A percentile compares a stretch with the other conserved stretches of the same genome.
phyloP scores from a whole-genome alignment of 179 eudicot genomes.

The Camellia oleifera region DNA sequence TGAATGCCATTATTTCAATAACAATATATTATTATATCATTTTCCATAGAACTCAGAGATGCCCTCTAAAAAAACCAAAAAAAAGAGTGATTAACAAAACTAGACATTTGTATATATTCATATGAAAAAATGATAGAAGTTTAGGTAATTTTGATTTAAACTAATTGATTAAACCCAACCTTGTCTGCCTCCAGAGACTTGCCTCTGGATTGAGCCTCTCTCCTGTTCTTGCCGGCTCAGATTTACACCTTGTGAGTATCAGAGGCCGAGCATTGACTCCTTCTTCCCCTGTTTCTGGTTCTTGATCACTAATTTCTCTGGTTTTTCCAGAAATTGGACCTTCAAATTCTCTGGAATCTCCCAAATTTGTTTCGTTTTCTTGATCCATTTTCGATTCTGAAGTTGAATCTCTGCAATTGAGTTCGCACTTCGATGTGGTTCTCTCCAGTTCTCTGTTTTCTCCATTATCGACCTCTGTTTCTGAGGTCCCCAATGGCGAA shows the following conservation, averaged over 20 bases:
- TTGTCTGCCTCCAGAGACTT: conserved; percentile 18
- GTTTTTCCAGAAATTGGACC: not conserved
- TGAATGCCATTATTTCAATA: too few relatives aligned
- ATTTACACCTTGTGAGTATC: conserved; percentile 61
- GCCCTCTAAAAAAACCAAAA: not conserved
- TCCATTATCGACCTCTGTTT: conserved; percentile 12
- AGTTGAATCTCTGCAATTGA: conserved; percentile 18
- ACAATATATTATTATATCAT: too few relatives aligned
- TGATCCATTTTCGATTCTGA: conserved; percentile 22
- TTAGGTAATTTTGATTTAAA: not conserved
- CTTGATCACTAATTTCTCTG: not conserved
- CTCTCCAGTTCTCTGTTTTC: conserved; percentile 2
- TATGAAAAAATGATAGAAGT: not conserved
- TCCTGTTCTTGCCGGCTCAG: conserved; percentile 64
- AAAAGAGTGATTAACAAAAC: not conserved
- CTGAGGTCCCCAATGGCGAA: conserved; percentile 15
- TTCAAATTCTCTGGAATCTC: conserved; percentile 18
- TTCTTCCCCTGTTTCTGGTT: not conserved
- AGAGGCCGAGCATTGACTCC: conserved; percentile 14
- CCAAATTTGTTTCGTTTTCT: conserved; percentile 11
- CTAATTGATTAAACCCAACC: conserved; percentile 17
- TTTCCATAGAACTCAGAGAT: not conserved
- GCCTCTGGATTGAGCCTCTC: conserved; percentile 32
- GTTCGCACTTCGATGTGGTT: conserved; percentile 15
- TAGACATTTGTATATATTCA: not conserved